Base-by-base conservation (phyloP, 1,139 yeast species). In the Debaryomyces udenii region DNA sequence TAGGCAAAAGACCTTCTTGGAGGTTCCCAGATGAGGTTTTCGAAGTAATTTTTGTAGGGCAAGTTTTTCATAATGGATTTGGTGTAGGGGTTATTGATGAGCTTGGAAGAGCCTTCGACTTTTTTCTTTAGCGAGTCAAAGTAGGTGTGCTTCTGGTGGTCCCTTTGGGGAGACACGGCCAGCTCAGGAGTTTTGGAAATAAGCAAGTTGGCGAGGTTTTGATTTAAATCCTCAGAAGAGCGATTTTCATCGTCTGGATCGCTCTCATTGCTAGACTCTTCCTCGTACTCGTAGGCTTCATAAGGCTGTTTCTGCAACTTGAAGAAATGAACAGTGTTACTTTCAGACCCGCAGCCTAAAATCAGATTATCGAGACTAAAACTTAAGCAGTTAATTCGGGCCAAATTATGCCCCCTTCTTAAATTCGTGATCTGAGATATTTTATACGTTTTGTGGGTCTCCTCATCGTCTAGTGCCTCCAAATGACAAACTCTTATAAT, bases 321-420 rank as follows among this genome's bases (percentile, higher is more conserved):
- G 56, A 85, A 86, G 23, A 86, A 71, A 55, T 86, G 94, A 4
- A 86, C 70, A 0, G 91, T 85, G 23, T 80, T 85, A 14, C 83
- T 79, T 41, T 79, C 82, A 2, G 88, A 82, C 1, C 82, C 81
- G 50, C 86, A 82, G 0, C 83, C 86, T n/a, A 86, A 56, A 2
- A 82, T 59, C 0, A 71, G 59, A 18, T 74, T 67, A 41, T 74
- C 78, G 24, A 61, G 52, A 48, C 78, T 80, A 57, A 86, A 83
- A 16, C 70, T 67, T 38, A 86, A 61, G 6, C 80, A 73, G 37
- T 76, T 74, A 26, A 86, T 72, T n/a, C 59, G 59, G 1, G 86
- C 80, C 7, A 76, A 66, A 47, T 85, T 78, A 40, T 85, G 81
- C 0, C 94, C 94, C 40, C 94, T 68, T 50, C 93, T 70, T 47